Percentiles rank a stretch among this genome's conserved stretches.
Conservation (phyloP, 202 grass and related monocot species). For the Hordeum pubiflorum region DNA sequence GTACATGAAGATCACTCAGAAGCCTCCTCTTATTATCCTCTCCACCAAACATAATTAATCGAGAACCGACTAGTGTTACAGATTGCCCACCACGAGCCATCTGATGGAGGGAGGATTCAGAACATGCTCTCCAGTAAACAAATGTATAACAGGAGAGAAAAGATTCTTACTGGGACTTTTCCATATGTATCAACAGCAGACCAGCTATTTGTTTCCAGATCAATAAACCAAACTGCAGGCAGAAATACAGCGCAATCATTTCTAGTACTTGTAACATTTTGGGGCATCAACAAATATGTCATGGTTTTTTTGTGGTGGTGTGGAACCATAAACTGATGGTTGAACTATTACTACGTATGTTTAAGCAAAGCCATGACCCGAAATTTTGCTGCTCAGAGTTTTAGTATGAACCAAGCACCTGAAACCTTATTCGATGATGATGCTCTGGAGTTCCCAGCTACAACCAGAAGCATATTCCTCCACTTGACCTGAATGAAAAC, state of each 20-base stretch:
- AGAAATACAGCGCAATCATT: constrained; percentile 13
- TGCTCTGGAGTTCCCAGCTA: constrained; percentile 66
- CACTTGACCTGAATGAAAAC: constrained; percentile 55
- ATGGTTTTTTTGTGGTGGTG: background rate
- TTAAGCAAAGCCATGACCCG: background rate
- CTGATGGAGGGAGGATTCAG: constrained; percentile 35
- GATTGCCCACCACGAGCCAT: constrained; percentile 77
- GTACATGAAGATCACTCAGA: constrained; percentile 83
- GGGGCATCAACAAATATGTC: background rate
- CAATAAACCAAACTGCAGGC: constrained; percentile 87
- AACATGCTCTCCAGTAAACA: constrained; percentile 20
- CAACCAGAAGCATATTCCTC: constrained; percentile 68
- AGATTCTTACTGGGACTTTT: constrained; percentile 68
- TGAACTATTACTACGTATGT: background rate
- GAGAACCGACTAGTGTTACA: constrained; percentile 55
- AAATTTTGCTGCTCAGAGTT: background rate
- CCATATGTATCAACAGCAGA: constrained; percentile 61
- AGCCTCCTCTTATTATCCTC: constrained; percentile 77
- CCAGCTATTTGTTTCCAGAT: constrained; percentile 58
- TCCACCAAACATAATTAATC: constrained; percentile 86
- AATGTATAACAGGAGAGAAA: constrained; percentile 25
- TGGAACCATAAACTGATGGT: background rate
- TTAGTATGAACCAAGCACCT: constrained; percentile 37
- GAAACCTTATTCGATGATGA: constrained; percentile 55
- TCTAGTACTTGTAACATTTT: background rate